Base-by-base conservation (phyloP, 805 yeast species). In the Candida lessepsii region DNA sequence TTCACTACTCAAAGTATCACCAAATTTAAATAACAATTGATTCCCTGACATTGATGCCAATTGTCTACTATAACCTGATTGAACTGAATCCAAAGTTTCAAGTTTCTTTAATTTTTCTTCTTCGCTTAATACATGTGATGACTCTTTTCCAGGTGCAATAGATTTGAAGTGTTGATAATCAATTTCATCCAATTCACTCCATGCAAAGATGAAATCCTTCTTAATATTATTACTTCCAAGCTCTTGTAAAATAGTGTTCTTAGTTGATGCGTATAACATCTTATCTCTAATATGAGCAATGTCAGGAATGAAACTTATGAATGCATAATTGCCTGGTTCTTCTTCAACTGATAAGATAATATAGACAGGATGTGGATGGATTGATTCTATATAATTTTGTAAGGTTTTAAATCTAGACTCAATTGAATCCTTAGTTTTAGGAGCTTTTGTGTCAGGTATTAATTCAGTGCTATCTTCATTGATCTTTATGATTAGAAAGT, bases 201-300 rank as follows among this genome's bases (percentile, higher is more conserved):
- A 68, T 6, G 83, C 55, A 35, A 72, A 65, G 2, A 55, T 43
- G 37, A 60, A 51, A 27, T 46, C 52, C 40, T 74, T 72, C 28
- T 66, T 54, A 58, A 81, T 76, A 39, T 65, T 63, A 41, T 72
- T 74, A 4, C 75, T 74, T 7, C 96, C 96, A 28, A 91, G 69
- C 46, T 83, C 82, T 50, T 85, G 78, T 41, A 86, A 64, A 26
- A 93, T 61, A 1, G 93, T 79, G 58, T 79, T 83, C 46, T 87
- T 87, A 9, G 95, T 81, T 2, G 96, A 86, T 4, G 98, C 98
- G 59, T 90, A 93, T 35, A 93, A 70, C 97, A 93, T 93, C 60
- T 91, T 93, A 41, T 76, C 73, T 42, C 89, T 76, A 27, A 91
- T 90, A 2, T 82, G 80, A 7, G 96, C 86, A 37, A 61, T 61